Conservation (phyloP, 352 stramenopile species). For the Globisporangium mamillatum region DNA sequence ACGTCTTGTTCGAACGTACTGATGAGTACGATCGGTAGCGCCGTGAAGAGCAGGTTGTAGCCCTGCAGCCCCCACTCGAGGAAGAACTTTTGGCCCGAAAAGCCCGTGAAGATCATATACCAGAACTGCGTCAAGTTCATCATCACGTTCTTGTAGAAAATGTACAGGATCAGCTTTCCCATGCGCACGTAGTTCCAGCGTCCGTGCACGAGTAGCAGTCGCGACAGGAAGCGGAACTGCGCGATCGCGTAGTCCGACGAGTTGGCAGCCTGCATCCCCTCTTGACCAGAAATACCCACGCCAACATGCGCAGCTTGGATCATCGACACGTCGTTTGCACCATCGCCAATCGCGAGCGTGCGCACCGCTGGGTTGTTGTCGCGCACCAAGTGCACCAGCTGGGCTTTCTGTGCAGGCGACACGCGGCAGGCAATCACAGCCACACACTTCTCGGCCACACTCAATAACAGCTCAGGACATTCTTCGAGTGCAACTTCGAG, state of each 20-base stretch:
- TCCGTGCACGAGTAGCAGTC: conserved; percentile 91
- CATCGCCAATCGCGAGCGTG: conserved; percentile 92
- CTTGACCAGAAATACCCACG: conserved; percentile 91
- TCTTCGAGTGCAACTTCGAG: conserved; percentile 74
- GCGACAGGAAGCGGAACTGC: conserved; percentile 92
- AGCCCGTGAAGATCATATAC: conserved; percentile 92
- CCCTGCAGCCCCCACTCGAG: conserved; percentile 84
- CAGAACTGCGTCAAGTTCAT: conserved; percentile 94
- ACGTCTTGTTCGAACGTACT: conserved; percentile 87
- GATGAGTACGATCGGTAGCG: conserved; percentile 80
- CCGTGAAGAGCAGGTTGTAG: conserved; percentile 89
- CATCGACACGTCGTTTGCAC: conserved; percentile 96
- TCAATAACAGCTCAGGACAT: conserved; percentile 66
- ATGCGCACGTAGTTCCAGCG: conserved; percentile 94
- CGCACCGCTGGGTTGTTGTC: conserved; percentile 79
- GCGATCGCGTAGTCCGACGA: conserved; percentile 94
- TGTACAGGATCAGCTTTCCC: conserved; percentile 91
- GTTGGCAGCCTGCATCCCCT: conserved; percentile 94
- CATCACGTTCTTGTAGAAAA: conserved; percentile 97
- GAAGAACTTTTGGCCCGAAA: conserved; percentile 86
- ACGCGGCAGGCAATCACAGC: conserved; percentile 93
- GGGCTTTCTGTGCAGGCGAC: conserved; percentile 91
- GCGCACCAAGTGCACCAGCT: conserved; percentile 92
- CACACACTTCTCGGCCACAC: conserved; percentile 80
- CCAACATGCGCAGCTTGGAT: conserved; percentile 92